These are phyloP conservation scores for Colletotrichum siamense DNA, from an alignment of 2,329 filamentous ascomycete species.

Conservation along the genomic window DNA sequence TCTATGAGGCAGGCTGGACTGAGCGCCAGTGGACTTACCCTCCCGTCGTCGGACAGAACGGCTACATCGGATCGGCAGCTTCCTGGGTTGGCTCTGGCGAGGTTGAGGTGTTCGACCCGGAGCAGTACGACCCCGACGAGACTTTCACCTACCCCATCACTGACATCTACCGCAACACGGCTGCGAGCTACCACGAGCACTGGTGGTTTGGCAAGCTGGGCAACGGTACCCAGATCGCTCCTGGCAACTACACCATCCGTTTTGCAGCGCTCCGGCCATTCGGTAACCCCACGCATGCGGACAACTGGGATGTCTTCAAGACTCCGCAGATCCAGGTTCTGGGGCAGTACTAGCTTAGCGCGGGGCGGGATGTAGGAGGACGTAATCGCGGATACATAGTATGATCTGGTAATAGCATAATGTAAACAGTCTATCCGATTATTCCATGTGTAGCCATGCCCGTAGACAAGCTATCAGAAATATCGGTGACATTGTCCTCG, in stretches of 20 bases:
- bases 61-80: slow-evolving; percentile 33
- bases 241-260: slow-evolving; percentile 46
- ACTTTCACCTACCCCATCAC: slow-evolving; percentile 29
- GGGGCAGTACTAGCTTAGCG: slow-evolving; percentile 22
- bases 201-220: slow-evolving; percentile 51
- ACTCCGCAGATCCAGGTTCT: slow-evolving; percentile 36
- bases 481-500: too few species aligned
- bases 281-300: slow-evolving; percentile 43
- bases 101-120: slow-evolving; percentile 24
- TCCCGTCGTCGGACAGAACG: slow-evolving; percentile 29
- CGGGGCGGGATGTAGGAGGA: not conserved
- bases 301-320: slow-evolving; percentile 46
- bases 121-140: slow-evolving; percentile 28
- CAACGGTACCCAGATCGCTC: slow-evolving; percentile 45
- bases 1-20: slow-evolving; percentile 30
- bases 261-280: slow-evolving; percentile 47
- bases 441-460: too few species aligned
- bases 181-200: slow-evolving; percentile 18
- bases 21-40: slow-evolving; percentile 32
- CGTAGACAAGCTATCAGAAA: too few species aligned
- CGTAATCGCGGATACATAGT: not conserved
- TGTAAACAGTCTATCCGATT: too few species aligned
- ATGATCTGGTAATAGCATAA: not conserved
- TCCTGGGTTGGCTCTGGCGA: slow-evolving; percentile 26
- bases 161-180: slow-evolving; percentile 25